Evolutionary conservation across 495 filamentous ascomycete genomes (phyloP), one percentile per base, ranked within the genome.

Genomic region (Hyaloscypha finlandica): DNA sequence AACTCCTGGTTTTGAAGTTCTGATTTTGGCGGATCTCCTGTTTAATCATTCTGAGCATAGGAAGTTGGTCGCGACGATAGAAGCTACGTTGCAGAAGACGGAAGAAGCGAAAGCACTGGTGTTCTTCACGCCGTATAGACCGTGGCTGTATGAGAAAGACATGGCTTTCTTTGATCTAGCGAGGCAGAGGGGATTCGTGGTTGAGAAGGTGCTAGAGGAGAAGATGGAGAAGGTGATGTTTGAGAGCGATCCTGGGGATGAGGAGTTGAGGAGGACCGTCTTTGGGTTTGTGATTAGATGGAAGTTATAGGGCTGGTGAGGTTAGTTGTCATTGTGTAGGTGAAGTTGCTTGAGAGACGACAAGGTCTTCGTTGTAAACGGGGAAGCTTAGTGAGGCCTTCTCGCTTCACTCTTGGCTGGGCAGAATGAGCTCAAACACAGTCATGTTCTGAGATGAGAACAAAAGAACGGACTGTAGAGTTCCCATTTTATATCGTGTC

Each of bases 71-170:
- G 81, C 84, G 55, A 92, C 89, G 0, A 84, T 97, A 63, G 78
- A 84, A 68, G 62, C 78, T 69, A 89, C 89, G 3, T 74, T 95
- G 63, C 85, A 81, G 67, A 81, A 80, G 52, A 72, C 77, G 8
- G 64, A 70, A n/a, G 77, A 80, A 16, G 83, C 89, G 20, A 83
- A 80, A 54, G 94, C 93, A 1, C 78, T 92, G 70, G 94, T 97
- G 16, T 95, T 97, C 71, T 98, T 98, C 76, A 96, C 93, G 0
- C 92, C 91, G 2, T 96, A 98, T 79, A 81, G 95, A 67, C 93
- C 94, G 2, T 97, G 93, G 94, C 78, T 97, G 70, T 79, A 90
- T 67, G 84, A 91, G 62, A 89, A 90, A 76, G 95, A 96, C 70
- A 80, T 97, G 74, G 84, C 81, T 6, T 97, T 98, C 79, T 97